Percentiles rank a stretch among this genome's conserved stretches.
Evolutionary conservation across 192 early-diverging fungal species (phyloP).

Genomic region (Pecoramyces ruminantium): DNA sequence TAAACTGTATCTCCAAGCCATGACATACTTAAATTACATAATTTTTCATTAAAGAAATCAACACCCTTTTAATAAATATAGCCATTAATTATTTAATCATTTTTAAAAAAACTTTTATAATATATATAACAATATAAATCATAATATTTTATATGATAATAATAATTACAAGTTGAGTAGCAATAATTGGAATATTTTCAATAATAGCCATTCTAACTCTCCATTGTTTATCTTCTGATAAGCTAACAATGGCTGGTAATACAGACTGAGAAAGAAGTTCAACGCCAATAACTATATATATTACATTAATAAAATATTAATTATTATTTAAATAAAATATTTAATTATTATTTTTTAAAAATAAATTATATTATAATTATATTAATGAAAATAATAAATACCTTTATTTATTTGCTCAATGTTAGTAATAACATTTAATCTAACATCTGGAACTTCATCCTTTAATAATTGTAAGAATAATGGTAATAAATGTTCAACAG

Average conservation of each 20-base stretch:
- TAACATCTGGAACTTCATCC: conserved; percentile 92
- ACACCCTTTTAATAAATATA: conserved; percentile 34
- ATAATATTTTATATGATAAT: background rate
- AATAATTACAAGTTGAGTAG: conserved; percentile 61
- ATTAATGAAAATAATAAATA: conserved; percentile 6
- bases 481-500: conserved; percentile 84
- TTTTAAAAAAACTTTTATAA: too few species aligned
- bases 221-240: conserved; percentile 99
- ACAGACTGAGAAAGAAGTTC: conserved; percentile 92
- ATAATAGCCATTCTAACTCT: conserved; percentile 96
- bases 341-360: background rate
- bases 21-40: conserved; percentile 86
- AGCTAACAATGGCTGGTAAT: conserved; percentile 91
- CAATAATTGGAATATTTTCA: conserved; percentile 95
- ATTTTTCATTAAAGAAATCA: conserved; percentile 93
- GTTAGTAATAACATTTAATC: conserved; percentile 96
- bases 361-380: background rate
- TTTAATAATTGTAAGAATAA: conserved; percentile 90
- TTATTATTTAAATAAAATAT: background rate
- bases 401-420: conserved; percentile 86
- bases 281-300: conserved; percentile 68
- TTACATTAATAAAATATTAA: conserved; percentile 2
- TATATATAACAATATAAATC: too few species aligned
- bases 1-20: conserved; percentile 96
- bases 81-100: too few species aligned